phyloP scores from a whole-genome alignment of 2,329 filamentous ascomycete species.

The Cytospora leucostoma region DNA sequence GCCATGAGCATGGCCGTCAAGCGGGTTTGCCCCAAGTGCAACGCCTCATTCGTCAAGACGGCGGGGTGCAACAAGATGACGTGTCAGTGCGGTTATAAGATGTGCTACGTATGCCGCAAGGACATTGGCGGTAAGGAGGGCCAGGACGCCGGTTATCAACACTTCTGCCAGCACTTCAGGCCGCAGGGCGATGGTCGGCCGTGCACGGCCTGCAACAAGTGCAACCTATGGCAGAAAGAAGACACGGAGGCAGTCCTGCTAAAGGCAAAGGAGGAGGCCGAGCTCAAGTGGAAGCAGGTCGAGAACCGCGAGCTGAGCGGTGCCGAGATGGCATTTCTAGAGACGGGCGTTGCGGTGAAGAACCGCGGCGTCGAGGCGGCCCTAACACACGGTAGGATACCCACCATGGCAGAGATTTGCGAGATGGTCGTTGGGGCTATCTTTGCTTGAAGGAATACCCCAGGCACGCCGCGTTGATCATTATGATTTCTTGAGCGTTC shows the following conservation, averaged over 20 bases:
- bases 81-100: conserved; percentile 92
- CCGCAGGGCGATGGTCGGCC: conserved; percentile 70
- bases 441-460: conserved; percentile 37
- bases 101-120: conserved; percentile 95
- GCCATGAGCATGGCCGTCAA: conserved; percentile 94
- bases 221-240: conserved; percentile 78
- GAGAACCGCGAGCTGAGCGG: conserved; percentile 61
- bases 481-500: conserved; percentile 2
- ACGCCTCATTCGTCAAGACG: conserved; percentile 88
- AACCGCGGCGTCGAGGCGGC: conserved; percentile 37
- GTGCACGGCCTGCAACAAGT: conserved; percentile 79
- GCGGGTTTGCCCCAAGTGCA: conserved; percentile 89
- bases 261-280: conserved; percentile 70
- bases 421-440: conserved; percentile 49
- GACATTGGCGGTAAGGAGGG: conserved; percentile 56
- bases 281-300: conserved; percentile 68
- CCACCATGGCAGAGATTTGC: conserved; percentile 46
- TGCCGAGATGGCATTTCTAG: conserved; percentile 57
- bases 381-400: conserved; percentile 39
- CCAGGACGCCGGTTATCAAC: conserved; percentile 73
- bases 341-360: conserved; percentile 50
- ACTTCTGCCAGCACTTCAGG: conserved; percentile 96
- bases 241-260: conserved; percentile 68
- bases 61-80: conserved; percentile 96
- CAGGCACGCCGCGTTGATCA: background rate